These are phyloP conservation scores for Punica granatum DNA, from an alignment of 345 rosid genomes.

Conservation along the genomic window DNA sequence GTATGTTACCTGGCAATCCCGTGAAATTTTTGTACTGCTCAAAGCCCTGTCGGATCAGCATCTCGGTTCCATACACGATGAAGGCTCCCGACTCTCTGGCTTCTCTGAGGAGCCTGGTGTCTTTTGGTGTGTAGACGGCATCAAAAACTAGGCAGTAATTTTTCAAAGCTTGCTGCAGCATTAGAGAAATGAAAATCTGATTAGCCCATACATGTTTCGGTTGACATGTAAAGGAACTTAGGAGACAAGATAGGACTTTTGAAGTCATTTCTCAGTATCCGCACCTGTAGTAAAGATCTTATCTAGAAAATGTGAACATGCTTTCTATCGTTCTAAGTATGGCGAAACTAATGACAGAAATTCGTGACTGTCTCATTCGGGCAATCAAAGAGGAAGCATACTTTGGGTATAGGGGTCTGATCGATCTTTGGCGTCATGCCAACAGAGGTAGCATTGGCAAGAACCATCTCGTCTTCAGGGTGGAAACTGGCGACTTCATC, in stretches of 20 bases:
- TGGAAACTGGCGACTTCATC: slow-evolving; percentile 27
- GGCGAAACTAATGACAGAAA: no score
- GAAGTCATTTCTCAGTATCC: no score
- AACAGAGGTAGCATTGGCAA: slow-evolving; percentile 55
- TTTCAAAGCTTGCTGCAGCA: slow-evolving; percentile 25
- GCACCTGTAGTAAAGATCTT: no score
- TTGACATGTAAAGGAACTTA: background rate
- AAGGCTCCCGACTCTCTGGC: slow-evolving; percentile 51
- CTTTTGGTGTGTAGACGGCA: slow-evolving; percentile 51
- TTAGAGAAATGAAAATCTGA: background rate
- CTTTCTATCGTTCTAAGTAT: no score
- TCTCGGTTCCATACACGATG: slow-evolving; percentile 51
- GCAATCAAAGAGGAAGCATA: no score
- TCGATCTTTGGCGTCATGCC: slow-evolving; percentile 57
- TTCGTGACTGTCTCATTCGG: no score
- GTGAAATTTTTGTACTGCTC: slow-evolving; percentile 56
- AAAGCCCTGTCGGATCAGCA: slow-evolving; percentile 59
- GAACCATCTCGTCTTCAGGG: slow-evolving; percentile 50
- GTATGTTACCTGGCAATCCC: slow-evolving; percentile 27
- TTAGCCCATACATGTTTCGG: background rate
- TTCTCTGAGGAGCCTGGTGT: slow-evolving; percentile 46
- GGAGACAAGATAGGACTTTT: no score
- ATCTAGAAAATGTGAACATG: no score
- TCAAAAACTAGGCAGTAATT: slow-evolving; percentile 44
- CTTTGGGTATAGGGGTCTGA: slow-evolving; percentile 45